These are phyloP conservation scores for Rhododendron ferrugineum DNA, from an alignment of 148 eudicot species.

Conservation along the genomic window DNA sequence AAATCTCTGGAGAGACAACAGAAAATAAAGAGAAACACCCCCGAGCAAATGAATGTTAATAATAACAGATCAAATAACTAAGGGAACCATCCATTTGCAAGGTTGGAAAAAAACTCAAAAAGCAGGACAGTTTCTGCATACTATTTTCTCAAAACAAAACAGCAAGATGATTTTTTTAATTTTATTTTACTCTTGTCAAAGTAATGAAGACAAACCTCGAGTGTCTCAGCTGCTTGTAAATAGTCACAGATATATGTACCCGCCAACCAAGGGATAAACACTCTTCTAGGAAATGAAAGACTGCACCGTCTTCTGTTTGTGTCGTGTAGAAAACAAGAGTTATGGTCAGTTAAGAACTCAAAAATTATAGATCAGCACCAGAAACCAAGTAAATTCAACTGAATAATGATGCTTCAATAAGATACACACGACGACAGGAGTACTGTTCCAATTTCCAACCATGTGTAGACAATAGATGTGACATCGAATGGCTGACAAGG, in stretches of 20 bases:
- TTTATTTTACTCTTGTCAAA: not conserved
- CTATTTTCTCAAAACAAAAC: not conserved
- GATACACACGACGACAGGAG: not conserved
- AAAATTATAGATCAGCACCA: not conserved
- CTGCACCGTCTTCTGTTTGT: constrained; percentile 50
- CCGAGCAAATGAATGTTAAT: not conserved
- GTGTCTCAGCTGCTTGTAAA: constrained; percentile 65
- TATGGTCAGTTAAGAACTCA: constrained; percentile 8
- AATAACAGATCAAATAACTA: not conserved
- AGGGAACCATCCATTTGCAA: not conserved
- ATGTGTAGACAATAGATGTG: not conserved
- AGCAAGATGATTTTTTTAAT: not conserved
- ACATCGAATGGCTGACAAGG: not conserved
- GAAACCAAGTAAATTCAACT: not conserved
- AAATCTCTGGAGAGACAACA: not conserved
- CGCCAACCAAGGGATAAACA: constrained; percentile 83
- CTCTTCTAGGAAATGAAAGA: constrained; percentile 77
- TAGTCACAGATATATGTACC: constrained; percentile 74
- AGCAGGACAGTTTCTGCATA: not conserved
- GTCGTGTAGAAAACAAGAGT: constrained; percentile 8
- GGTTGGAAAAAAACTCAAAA: not conserved
- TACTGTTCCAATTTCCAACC: not conserved
- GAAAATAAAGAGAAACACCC: not conserved
- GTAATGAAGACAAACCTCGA: constrained; percentile 55
- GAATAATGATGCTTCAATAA: not conserved